Base-by-base conservation (phyloP, 2,329 filamentous ascomycete species). In the Colletotrichum melonis region DNA sequence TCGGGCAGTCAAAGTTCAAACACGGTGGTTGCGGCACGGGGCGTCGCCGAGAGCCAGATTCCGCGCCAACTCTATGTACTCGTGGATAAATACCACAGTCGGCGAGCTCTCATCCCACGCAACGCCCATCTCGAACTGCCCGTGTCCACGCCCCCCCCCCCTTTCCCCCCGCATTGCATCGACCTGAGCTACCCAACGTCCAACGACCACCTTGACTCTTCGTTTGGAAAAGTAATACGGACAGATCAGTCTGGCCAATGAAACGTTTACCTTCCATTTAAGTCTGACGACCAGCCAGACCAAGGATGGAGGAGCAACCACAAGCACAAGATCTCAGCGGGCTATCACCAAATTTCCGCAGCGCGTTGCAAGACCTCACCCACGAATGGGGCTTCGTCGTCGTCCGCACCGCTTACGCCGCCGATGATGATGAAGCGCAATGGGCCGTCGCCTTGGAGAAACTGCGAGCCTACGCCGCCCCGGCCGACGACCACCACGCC, bases 311-410 rank as follows among this genome's bases (percentile, higher is more conserved):
- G 59, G 16, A 32, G 8, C 42, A 32, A 52, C 4, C 42, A 54
- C 26, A 35, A 16, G 5, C 5, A 14, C 38, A 1, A 49, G 28
- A 64, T 26, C 62, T 35, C 46, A 55, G 46, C 14, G 22, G 12
- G 28, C 16, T 55, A 28, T 55, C 30, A 3, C 6, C 42, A 11
- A 28, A n/a, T 2, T 64, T 55, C 5, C 30, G 30, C n/a, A 55
- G 28, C 7, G n/a, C 30, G 2, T 30, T 55, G 12, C n/a, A 64
- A 35, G 8, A 22, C 30, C 62, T 55, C 22, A 64, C 26, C 2
- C 28, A 42, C 11, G 49, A 64, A 64, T 38, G 28, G 62, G 46
- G 62, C 19, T 63, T 64, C 62, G 22, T 64, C 12, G 49, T 64
- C 5, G 62, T 56, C n/a, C 30, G 30, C 28, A 64, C 62, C n/a